These are phyloP conservation scores for Plenodomus biglobosus DNA, from an alignment of 2,329 filamentous ascomycete genomes.

Conservation along the genomic window DNA sequence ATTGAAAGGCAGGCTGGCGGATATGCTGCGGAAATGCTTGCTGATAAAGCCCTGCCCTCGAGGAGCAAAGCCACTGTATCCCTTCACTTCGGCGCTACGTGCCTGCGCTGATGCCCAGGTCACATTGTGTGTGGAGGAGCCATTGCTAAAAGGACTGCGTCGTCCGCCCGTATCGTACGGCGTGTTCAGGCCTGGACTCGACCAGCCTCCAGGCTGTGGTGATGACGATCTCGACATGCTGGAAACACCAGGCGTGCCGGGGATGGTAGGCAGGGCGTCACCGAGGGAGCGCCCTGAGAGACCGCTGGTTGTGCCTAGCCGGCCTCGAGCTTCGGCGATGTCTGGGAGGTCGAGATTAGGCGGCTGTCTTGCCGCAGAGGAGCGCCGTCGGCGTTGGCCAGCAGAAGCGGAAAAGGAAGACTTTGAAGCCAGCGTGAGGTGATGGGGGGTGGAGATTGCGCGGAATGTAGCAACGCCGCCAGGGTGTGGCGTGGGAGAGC, in stretches of 20 bases:
- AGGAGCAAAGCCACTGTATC: slow-evolving; percentile 77
- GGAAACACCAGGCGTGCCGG: slow-evolving; percentile 38
- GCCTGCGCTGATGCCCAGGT: slow-evolving; percentile 84
- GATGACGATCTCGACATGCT: slow-evolving; percentile 87
- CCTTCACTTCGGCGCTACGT: slow-evolving; percentile 70
- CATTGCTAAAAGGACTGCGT: slow-evolving; percentile 64
- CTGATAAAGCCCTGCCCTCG: slow-evolving; percentile 86
- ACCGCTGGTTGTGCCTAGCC: slow-evolving; percentile 39
- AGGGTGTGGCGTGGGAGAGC: slow-evolving; percentile 27
- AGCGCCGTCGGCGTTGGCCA: slow-evolving; percentile 46
- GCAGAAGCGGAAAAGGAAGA: slow-evolving; percentile 41
- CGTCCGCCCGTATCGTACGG: slow-evolving; percentile 64
- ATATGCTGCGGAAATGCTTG: slow-evolving; percentile 78
- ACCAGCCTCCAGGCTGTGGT: slow-evolving; percentile 84
- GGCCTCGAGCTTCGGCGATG: slow-evolving; percentile 23
- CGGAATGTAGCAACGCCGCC: slow-evolving; percentile 24
- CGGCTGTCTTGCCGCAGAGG: slow-evolving; percentile 42
- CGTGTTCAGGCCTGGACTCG: slow-evolving; percentile 75
- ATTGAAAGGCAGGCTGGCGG: slow-evolving; percentile 70
- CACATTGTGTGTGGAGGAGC: slow-evolving; percentile 54
- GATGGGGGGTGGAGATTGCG: slow-evolving; percentile 23
- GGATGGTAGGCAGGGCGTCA: slow-evolving; percentile 41
- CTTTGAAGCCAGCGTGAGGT: slow-evolving; percentile 45
- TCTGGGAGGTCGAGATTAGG: slow-evolving; percentile 39
- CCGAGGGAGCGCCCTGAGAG: slow-evolving; percentile 35